Conservation (phyloP, 331 rosid species). For the Telfairia occidentalis region DNA sequence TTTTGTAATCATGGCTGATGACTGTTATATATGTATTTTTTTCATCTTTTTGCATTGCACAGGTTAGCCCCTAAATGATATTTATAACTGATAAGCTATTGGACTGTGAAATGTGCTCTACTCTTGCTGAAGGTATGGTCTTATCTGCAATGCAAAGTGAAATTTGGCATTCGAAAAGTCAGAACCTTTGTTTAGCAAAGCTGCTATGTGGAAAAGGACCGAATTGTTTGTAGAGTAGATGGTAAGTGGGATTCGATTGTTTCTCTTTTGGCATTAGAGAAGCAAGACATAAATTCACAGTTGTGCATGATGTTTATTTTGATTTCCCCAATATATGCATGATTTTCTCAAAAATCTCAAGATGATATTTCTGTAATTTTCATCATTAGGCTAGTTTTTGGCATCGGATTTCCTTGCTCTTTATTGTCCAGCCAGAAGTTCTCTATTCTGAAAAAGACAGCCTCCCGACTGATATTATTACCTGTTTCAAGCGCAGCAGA, state of each 20-base stretch:
- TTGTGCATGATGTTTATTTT: not conserved
- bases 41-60: constrained; percentile 17
- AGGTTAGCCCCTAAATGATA: constrained; percentile 79
- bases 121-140: constrained; percentile 64
- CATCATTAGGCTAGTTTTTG: not conserved
- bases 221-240: not conserved
- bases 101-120: constrained; percentile 81
- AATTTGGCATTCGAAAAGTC: constrained; percentile 1
- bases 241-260: not conserved
- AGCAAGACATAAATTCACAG: not conserved
- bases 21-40: not conserved
- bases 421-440: not conserved
- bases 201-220: not conserved
- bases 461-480: not conserved
- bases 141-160: constrained; percentile 74
- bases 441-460: not conserved
- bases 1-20: constrained; percentile 11
- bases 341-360: not conserved
- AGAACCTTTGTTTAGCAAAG: not conserved
- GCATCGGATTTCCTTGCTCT: not conserved
- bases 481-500: not conserved
- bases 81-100: constrained; percentile 46
- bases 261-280: not conserved
- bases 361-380: not conserved
- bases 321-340: not conserved